A percentile compares a stretch with the other conserved stretches of the same genome.
phyloP scores from a whole-genome alignment of 495 filamentous ascomycete species.

The Aspergillus funiculosus region DNA sequence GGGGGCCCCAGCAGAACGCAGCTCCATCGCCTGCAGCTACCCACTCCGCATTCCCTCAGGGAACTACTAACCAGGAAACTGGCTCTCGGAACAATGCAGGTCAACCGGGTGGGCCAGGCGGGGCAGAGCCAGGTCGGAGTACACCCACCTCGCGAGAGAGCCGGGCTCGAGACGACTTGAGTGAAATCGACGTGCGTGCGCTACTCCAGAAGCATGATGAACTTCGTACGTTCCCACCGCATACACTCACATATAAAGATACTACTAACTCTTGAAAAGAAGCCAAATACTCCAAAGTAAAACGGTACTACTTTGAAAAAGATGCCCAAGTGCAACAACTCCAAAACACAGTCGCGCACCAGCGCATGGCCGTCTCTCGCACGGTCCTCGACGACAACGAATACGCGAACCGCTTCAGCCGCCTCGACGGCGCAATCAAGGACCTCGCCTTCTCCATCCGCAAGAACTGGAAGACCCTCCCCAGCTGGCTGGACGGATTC shows the following conservation, averaged over 20 bases:
- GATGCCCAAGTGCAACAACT: conserved; percentile 89
- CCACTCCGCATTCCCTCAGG: conserved; percentile 20
- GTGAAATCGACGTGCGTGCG: conserved; percentile 42
- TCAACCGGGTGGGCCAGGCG: conserved; percentile 3
- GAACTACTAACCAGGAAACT: conserved; percentile 26
- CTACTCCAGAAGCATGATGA: conserved; percentile 53
- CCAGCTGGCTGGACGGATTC: conserved; percentile 66
- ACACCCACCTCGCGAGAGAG: conserved; percentile 50
- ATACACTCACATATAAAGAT: no score
- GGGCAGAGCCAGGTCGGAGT: conserved; percentile 48
- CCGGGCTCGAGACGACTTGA: conserved; percentile 48
- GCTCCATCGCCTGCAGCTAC: conserved; percentile 15
- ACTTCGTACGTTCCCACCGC: conserved; percentile 48
- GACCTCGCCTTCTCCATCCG: conserved; percentile 92
- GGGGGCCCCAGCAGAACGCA: conserved; percentile 22
- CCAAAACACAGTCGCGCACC: conserved; percentile 93
- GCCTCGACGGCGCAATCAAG: conserved; percentile 89
- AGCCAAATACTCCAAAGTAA: conserved; percentile 95
- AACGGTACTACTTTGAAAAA: conserved; percentile 94
- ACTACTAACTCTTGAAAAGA: no score
- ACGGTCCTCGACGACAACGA: conserved; percentile 96
- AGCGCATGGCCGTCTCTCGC: conserved; percentile 87
- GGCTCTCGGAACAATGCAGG: conserved; percentile 12
- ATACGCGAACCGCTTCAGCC: conserved; percentile 83
- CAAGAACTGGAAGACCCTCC: conserved; percentile 81